Percentiles rank a stretch among this genome's conserved stretches.
Evolutionary conservation across 495 filamentous ascomycete genomes (phyloP).

Genomic region (Penicillium coprophilum): DNA sequence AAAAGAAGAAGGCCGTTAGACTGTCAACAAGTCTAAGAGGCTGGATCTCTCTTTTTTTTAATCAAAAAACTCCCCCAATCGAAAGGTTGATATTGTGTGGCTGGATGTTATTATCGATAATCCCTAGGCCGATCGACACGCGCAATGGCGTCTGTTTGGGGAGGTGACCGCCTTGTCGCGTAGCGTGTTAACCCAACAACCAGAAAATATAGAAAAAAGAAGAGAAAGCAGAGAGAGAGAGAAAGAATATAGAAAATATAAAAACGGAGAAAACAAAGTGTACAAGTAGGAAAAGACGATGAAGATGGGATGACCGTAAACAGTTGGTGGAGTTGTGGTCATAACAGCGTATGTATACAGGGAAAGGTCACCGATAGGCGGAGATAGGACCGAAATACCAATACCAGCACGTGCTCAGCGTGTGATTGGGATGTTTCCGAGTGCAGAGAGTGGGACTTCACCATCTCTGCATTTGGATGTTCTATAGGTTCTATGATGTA

Average conservation of each 20-base stretch:
- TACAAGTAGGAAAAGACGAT: slow-evolving; percentile 14
- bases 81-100: slow-evolving; percentile 21
- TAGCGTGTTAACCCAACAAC: slow-evolving; percentile 15
- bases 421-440: slow-evolving; percentile 34
- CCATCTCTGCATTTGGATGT: not conserved
- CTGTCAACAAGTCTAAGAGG: slow-evolving; percentile 8
- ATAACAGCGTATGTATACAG: slow-evolving; percentile 21
- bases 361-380: not conserved
- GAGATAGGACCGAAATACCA: slow-evolving; percentile 21
- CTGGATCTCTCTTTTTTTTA: not conserved
- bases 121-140: slow-evolving; percentile 33
- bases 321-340: slow-evolving; percentile 21
- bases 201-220: not conserved
- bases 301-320: slow-evolving; percentile 29
- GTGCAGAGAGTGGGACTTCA: slow-evolving; percentile 20
- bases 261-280: slow-evolving; percentile 13
- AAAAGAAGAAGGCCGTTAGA: slow-evolving; percentile 7
- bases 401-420: slow-evolving; percentile 24
- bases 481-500: not conserved
- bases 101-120: slow-evolving; percentile 39
- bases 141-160: slow-evolving; percentile 38
- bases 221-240: slow-evolving; percentile 3
- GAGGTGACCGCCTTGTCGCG: slow-evolving; percentile 38
- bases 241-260: slow-evolving; percentile 8
- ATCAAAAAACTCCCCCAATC: slow-evolving; percentile 1